Evolutionary conservation across 139 green algal species (phyloP), one percentile per base, ranked within the genome.

Genomic region (Chlamydomonas sp.): DNA sequence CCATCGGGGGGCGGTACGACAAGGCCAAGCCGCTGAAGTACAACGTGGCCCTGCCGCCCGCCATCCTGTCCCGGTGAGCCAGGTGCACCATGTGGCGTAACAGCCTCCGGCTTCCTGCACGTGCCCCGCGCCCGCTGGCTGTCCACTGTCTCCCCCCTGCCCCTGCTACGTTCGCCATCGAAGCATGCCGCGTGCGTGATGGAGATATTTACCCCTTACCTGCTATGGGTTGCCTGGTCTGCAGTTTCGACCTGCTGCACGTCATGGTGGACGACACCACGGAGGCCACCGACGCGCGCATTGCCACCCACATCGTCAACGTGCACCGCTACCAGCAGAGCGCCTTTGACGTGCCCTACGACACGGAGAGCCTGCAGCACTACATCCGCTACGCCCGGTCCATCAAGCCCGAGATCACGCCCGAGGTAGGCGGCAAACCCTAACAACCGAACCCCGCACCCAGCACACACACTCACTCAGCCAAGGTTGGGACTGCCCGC

Each of bases 191-290:
- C 31, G 31, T 49, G 31, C 31, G 31, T 49, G 31, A 49, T 49
- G 31, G 31, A 49, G 31, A 49, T 49, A 49, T 49, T 49, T 49
- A 59, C 31, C 73, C 73, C n/a, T 59, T 17, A 7, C 73, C n/a
- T 1, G 57, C 49, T 49, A 49, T 49, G 31, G 31, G 31, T 49
- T 49, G 31, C 31, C 7, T 57, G 9, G 14, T 7, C 77, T 5
- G 4, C 90, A 97, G 97, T 75, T 99, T 99, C 86, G 97, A 99
- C 93, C 91, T 99, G 88, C 92, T 99, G 75, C 97, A 99, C 85
- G 95, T 99, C 57, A 99, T 99, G 97, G 90, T 99, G 60, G 97
- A 99, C 86, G 96, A 99, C 91, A 96, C 96, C 16, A 96, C 97
- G 17, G 93, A 96, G 58, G 87, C 86, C 57, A 87, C 94, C 67